Conservation (phyloP, 2,329 filamentous ascomycete genomes). For the Dactylellina drechsleri region DNA sequence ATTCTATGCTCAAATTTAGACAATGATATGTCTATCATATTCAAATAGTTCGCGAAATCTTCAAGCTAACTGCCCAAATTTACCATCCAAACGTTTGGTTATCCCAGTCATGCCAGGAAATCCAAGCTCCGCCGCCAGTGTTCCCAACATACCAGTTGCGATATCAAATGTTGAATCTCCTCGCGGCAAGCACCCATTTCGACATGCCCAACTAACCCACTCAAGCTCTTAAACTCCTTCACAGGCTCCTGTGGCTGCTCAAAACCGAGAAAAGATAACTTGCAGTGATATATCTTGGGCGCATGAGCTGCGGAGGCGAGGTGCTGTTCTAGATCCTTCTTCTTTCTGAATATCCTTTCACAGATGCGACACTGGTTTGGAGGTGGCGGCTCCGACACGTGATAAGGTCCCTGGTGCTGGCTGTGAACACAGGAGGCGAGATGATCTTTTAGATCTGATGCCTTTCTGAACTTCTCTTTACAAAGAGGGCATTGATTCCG, state of each 20-base stretch:
- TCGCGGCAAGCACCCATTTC: constrained; percentile 19
- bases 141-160: constrained; percentile 14
- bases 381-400: no score
- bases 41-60: no score
- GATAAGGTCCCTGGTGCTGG: no score
- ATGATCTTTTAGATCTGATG: not conserved
- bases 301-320: constrained; percentile 12
- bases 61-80: not conserved
- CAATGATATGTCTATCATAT: no score
- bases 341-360: constrained; percentile 2
- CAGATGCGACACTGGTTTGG: constrained; percentile 11
- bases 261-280: constrained; percentile 8
- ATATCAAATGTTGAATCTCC: constrained; percentile 19
- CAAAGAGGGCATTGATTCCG: no score
- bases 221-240: constrained; percentile 30
- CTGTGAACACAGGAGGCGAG: not conserved
- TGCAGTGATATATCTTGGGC: constrained; percentile 26
- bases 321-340: not conserved
- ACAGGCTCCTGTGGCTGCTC: not conserved
- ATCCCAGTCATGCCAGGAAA: not conserved
- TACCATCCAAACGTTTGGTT: not conserved
- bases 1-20: no score
- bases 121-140: constrained; percentile 24
- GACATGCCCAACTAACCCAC: constrained; percentile 26
- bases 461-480: no score